Evolutionary conservation across 2,329 filamentous ascomycete species (phyloP).

Genomic region (Colletotrichum chlorophyti): DNA sequence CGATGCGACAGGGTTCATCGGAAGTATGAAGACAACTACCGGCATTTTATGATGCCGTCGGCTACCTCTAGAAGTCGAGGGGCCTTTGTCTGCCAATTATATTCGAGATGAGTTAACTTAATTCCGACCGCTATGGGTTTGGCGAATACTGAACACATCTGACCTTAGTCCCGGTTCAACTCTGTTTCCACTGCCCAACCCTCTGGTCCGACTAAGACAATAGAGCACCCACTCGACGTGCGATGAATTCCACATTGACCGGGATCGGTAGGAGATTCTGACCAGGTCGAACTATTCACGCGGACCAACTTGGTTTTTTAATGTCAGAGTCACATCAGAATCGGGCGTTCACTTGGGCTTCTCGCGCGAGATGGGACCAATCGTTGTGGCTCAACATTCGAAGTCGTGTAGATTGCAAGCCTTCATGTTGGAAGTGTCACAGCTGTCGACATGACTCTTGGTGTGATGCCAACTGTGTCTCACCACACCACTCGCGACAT

Average conservation of each 20-base stretch:
- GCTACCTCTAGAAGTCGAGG: not conserved
- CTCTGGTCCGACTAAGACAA: not conserved
- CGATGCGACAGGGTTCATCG: slow-evolving; percentile 5
- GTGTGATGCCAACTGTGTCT: too few relatives aligned
- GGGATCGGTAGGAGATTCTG: too few relatives aligned
- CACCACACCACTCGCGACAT: too few relatives aligned
- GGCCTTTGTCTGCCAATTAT: not conserved
- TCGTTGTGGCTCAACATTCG: too few relatives aligned
- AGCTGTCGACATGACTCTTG: too few relatives aligned
- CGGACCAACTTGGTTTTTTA: too few relatives aligned
- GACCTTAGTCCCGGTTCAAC: not conserved
- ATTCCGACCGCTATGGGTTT: not conserved
- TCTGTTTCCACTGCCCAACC: not conserved
- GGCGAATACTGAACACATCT: not conserved
- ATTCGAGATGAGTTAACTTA: not conserved
- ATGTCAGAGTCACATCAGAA: too few relatives aligned
- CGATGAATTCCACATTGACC: not conserved
- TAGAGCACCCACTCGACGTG: not conserved
- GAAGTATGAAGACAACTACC: not conserved
- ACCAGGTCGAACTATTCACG: too few relatives aligned
- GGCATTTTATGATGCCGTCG: slow-evolving; percentile 5
- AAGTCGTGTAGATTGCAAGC: too few relatives aligned
- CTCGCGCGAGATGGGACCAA: too few relatives aligned
- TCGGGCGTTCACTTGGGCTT: too few relatives aligned
- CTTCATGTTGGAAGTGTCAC: too few relatives aligned